Conservation (phyloP, 139 green algal genomes). For the Chlorella ohadii region DNA sequence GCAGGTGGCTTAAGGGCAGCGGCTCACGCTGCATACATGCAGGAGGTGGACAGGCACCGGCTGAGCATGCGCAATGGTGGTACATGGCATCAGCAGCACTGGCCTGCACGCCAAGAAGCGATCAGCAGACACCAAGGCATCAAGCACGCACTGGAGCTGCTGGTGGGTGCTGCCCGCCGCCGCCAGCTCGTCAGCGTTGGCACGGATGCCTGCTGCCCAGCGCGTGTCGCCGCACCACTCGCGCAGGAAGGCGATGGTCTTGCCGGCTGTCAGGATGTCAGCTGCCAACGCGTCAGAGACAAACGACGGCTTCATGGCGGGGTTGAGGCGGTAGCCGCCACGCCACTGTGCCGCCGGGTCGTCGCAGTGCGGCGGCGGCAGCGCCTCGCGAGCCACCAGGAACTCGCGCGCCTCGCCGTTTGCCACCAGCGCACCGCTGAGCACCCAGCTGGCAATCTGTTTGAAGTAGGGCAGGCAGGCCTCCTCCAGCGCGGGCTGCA, state of each 20-base stretch:
- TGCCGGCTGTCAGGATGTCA: slow-evolving; percentile 86
- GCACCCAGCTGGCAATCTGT: slow-evolving; percentile 87
- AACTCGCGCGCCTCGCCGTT: slow-evolving; percentile 74
- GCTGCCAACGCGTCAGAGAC: slow-evolving; percentile 65
- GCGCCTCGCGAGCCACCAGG: slow-evolving; percentile 67
- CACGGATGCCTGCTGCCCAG: slow-evolving; percentile 64
- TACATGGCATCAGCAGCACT: too few species aligned
- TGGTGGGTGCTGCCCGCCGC: slow-evolving; percentile 1
- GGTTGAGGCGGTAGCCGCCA: slow-evolving; percentile 67
- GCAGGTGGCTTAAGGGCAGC: too few species aligned
- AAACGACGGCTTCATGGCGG: slow-evolving; percentile 65
- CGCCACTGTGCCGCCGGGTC: slow-evolving; percentile 68
- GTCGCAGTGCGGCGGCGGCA: slow-evolving; percentile 26
- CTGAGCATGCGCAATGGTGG: too few species aligned
- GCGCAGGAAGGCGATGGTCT: slow-evolving; percentile 93
- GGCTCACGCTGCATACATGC: too few species aligned
- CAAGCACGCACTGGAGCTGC: slow-evolving; percentile 19
- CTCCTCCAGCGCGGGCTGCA: slow-evolving; percentile 66
- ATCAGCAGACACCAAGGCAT: not conserved
- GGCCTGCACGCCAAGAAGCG: too few species aligned
- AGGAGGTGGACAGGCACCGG: not conserved
- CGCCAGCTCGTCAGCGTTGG: slow-evolving; percentile 6
- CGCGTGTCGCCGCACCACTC: slow-evolving; percentile 78
- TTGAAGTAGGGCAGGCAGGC: slow-evolving; percentile 86
- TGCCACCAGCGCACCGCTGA: slow-evolving; percentile 85